Evolutionary conservation across 179 eudicot species (phyloP), one percentile per base, ranked within the genome.

Genomic region (Sideroxylon spinosum): DNA sequence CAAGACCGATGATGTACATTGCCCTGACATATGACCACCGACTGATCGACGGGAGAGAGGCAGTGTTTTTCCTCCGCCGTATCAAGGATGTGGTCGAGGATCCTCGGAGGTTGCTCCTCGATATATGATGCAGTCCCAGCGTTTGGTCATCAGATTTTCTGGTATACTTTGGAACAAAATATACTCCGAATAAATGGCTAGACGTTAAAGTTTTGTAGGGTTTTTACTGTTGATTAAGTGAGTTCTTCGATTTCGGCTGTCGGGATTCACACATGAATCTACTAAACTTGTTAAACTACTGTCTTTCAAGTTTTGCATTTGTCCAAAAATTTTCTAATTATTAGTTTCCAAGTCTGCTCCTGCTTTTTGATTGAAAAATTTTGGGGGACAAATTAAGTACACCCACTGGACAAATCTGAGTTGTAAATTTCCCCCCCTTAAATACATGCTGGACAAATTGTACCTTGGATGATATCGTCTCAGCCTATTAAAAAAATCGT

Each of bases 21-120:
- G 98, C 98, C 19, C 82, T 93, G 68, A 93, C 99, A 17, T 95
- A 95, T 73, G 98, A 95, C 79, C 99, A 95, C 81, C 83, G 98
- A 80, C 94, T 95, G 77, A 93, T 95, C 76, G 99, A 95, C 70
- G 99, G 99, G 44, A 95, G 98, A 90, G 99, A 95, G 89, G 97
- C 97, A 0, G 99, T 95, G 9, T 90, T 90, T 84, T 95, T 95
- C 86, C 81, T 95, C 81, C 91, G 98, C 64, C 94, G 97, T 57
- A 87, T 95, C 74, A 95, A 95, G 81, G 99, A 93, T 76, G 94
- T 95, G 78, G 97, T 95, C 19, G 98, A 95, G 80, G 99, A 95
- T 80, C 99, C 99, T 65, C 88, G 99, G 77, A 89, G 99, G 86
- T 79, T 95, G 85, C 94, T 95, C 70, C 91, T 95, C 56, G 98